A percentile compares a stretch with the other conserved stretches of the same genome.
These are phyloP conservation scores for Acanthamoeba lenticulata DNA, from an alignment of 208 protist genomes.

Conservation along the genomic window DNA sequence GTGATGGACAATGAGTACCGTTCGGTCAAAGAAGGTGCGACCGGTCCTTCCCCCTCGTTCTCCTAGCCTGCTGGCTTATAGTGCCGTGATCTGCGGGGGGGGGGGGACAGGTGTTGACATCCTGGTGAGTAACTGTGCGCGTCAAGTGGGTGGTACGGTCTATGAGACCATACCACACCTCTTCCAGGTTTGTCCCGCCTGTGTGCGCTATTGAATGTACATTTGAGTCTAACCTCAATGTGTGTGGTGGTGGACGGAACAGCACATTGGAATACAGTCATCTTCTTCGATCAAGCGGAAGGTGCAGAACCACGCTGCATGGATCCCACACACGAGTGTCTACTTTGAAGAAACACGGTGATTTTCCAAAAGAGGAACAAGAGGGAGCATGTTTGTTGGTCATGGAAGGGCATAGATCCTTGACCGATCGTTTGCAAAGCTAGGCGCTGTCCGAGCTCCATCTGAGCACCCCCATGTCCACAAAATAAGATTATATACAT, in stretches of 20 bases:
- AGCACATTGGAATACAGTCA: constrained; percentile 1
- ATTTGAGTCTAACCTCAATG: no score
- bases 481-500: no score
- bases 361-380: no score
- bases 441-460: no score
- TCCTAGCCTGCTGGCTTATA: neutral
- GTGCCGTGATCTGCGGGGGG: neutral
- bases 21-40: neutral
- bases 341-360: no score
- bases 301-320: neutral
- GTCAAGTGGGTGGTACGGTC: neutral
- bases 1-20: neutral
- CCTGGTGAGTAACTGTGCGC: neutral
- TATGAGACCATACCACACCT: neutral
- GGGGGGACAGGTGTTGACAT: neutral
- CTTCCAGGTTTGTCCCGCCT: neutral
- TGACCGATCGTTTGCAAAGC: no score
- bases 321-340: neutral
- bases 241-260: neutral
- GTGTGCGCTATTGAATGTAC: no score
- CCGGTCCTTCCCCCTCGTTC: neutral
- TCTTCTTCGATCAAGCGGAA: neutral
- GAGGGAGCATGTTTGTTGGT: no score
- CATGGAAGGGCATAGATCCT: no score
- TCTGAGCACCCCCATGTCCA: no score